Percentiles rank a stretch among this genome's conserved stretches.
Evolutionary conservation across 1,284 basidiomycete genomes (phyloP).

Genomic region (Chondrostereum purpureum): DNA sequence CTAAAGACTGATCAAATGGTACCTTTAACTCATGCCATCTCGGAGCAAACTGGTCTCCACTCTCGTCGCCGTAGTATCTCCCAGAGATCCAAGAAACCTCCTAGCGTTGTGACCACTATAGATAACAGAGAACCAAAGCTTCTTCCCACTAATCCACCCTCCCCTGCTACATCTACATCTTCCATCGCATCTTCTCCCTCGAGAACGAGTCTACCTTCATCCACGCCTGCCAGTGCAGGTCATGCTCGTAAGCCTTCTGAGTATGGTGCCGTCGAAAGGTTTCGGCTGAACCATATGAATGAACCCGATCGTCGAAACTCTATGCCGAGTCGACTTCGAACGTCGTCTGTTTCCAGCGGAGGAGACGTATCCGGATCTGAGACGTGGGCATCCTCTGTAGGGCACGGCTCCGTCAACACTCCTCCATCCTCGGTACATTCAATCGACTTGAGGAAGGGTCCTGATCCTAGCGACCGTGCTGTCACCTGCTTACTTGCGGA

Average conservation of each 20-base stretch:
- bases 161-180: conserved; percentile 88
- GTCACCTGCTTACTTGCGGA: conserved; percentile 93
- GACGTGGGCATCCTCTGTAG: conserved; percentile 58
- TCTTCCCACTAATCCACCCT: conserved; percentile 67
- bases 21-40: conserved; percentile 65
- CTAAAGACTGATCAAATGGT: conserved; percentile 79
- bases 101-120: conserved; percentile 64
- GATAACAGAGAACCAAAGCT: conserved; percentile 41
- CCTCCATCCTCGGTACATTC: conserved; percentile 76
- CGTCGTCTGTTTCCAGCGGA: conserved; percentile 76
- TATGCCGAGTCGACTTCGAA: conserved; percentile 82
- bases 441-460: conserved; percentile 64
- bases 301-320: conserved; percentile 74
- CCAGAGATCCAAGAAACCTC: conserved; percentile 69
- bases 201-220: conserved; percentile 61
- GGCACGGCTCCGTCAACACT: conserved; percentile 51
- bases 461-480: conserved; percentile 68
- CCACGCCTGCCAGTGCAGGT: conserved; percentile 57
- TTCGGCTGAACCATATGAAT: conserved; percentile 76
- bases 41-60: conserved; percentile 54
- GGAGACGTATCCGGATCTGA: conserved; percentile 75
- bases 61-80: conserved; percentile 69
- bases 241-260: conserved; percentile 84
- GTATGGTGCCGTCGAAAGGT: conserved; percentile 76
- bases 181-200: conserved; percentile 91